A percentile compares a stretch with the other conserved stretches of the same genome.
phyloP scores from a whole-genome alignment of 1,284 basidiomycete species.

The Mycena citricolor region DNA sequence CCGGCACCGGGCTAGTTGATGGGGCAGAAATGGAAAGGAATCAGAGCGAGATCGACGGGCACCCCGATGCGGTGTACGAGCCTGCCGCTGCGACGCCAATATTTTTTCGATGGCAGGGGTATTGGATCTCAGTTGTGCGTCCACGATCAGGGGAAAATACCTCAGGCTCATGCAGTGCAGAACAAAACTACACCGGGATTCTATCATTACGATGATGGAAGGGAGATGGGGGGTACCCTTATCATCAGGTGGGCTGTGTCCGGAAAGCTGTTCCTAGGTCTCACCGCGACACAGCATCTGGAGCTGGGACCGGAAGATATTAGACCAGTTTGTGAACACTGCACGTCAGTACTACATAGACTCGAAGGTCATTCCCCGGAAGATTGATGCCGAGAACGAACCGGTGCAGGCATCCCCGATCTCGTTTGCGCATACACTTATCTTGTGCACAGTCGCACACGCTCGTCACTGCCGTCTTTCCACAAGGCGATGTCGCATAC shows the following conservation, averaged over 20 bases:
- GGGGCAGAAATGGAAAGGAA: too few relatives aligned
- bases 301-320: constrained; percentile 13
- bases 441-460: constrained; percentile 7
- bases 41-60: constrained; percentile 14
- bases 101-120: constrained; percentile 15
- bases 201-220: constrained; percentile 16
- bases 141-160: too few relatives aligned
- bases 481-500: constrained; percentile 10
- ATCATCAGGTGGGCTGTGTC: constrained; percentile 6
- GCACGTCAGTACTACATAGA: constrained; percentile 17
- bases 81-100: constrained; percentile 3
- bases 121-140: constrained; percentile 19
- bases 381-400: constrained; percentile 15
- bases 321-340: constrained; percentile 13
- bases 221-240: constrained; percentile 15
- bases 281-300: constrained; percentile 9
- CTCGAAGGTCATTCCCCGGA: constrained; percentile 13
- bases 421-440: neutral
- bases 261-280: neutral
- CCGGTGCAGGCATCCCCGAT: constrained; percentile 4
- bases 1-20: too few relatives aligned
- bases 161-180: neutral
- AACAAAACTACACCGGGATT: constrained; percentile 15
- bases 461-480: constrained; percentile 14
- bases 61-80: constrained; percentile 14